Evolutionary conservation across 1,139 yeast species (phyloP).

Genomic region (Yamadazyma mexicana): DNA sequence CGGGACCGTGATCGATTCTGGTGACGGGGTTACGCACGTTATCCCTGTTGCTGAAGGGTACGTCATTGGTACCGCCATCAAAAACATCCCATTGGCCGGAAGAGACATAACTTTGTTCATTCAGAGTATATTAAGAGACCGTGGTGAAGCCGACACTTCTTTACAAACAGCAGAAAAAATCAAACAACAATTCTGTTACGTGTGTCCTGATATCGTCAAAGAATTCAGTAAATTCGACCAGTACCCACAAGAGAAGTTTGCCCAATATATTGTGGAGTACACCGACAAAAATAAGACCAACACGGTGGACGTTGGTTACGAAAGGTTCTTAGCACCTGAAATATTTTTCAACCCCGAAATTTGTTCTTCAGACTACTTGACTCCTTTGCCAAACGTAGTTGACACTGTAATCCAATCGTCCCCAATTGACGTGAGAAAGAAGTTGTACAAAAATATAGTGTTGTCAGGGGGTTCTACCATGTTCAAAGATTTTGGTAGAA

Average conservation of each 20-base stretch:
- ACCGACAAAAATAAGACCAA: constrained; percentile 65
- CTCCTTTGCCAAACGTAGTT: constrained; percentile 93
- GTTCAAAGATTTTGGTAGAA: constrained; percentile 97
- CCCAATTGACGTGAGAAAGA: constrained; percentile 97
- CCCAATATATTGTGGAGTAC: constrained; percentile 86
- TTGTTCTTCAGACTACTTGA: constrained; percentile 89
- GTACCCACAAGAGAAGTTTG: constrained; percentile 86
- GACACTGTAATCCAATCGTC: constrained; percentile 94
- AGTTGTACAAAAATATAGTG: constrained; percentile 91
- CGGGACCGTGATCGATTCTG: constrained; percentile 97
- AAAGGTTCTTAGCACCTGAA: constrained; percentile 96
- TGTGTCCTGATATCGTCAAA: constrained; percentile 95
- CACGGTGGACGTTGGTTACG: constrained; percentile 92
- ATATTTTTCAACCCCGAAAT: constrained; percentile 98
- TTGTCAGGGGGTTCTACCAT: constrained; percentile 96
- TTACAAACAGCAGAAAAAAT: constrained; percentile 94
- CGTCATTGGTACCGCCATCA: constrained; percentile 95
- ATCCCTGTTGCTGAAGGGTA: constrained; percentile 99
- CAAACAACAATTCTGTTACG: constrained; percentile 95
- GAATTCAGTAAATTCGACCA: constrained; percentile 94
- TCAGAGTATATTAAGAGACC: constrained; percentile 89
- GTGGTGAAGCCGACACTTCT: constrained; percentile 94
- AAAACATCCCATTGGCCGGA: constrained; percentile 97
- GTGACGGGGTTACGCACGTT: constrained; percentile 97
- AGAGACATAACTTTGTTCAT: constrained; percentile 94